Conservation (phyloP, 139 green algal species). For the Choricystis sp. region DNA sequence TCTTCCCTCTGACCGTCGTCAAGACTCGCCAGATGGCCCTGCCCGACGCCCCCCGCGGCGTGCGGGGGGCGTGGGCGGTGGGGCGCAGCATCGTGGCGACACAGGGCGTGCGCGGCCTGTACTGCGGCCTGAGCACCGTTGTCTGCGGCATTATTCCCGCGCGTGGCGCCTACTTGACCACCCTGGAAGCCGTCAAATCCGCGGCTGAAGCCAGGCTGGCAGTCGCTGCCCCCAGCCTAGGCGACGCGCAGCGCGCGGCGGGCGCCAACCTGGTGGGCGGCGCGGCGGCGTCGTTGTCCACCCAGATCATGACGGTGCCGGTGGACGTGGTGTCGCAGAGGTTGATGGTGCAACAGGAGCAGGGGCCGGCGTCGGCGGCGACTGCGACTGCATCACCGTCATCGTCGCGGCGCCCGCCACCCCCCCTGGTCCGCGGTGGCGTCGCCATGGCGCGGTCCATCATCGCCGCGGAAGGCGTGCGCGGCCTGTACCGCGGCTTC, state of each 20-base stretch:
- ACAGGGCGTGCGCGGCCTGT: constrained; percentile 74
- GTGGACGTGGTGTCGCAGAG: constrained; percentile 62
- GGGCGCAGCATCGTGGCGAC: constrained; percentile 33
- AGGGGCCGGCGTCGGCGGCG: constrained; percentile 1
- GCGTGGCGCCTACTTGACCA: constrained; percentile 15
- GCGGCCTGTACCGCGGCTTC: constrained; percentile 76
- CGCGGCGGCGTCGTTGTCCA: constrained; percentile 40
- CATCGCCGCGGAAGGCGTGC: constrained; percentile 57
- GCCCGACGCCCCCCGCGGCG: constrained; percentile 23
- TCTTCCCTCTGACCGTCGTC: constrained; percentile 83
- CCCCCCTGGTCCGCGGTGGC: constrained; percentile 16
- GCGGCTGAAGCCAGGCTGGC: background rate
- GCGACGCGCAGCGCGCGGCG: constrained; percentile 25
- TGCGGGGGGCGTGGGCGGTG: constrained; percentile 41
- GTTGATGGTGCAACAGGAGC: constrained; percentile 7
- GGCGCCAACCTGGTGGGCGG: constrained; percentile 51
- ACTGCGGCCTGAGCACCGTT: constrained; percentile 68
- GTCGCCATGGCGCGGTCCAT: constrained; percentile 56
- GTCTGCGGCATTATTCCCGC: constrained; percentile 48
- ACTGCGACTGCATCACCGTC: constrained; percentile 3
- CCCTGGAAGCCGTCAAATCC: constrained; percentile 7
- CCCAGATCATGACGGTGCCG: constrained; percentile 70
- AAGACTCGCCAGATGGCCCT: constrained; percentile 81
- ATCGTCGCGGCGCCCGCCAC: background rate
- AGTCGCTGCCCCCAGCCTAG: constrained; percentile 16